Evolutionary conservation across 805 yeast genomes (phyloP).

Genomic region (Saccharomycopsis sp.): DNA sequence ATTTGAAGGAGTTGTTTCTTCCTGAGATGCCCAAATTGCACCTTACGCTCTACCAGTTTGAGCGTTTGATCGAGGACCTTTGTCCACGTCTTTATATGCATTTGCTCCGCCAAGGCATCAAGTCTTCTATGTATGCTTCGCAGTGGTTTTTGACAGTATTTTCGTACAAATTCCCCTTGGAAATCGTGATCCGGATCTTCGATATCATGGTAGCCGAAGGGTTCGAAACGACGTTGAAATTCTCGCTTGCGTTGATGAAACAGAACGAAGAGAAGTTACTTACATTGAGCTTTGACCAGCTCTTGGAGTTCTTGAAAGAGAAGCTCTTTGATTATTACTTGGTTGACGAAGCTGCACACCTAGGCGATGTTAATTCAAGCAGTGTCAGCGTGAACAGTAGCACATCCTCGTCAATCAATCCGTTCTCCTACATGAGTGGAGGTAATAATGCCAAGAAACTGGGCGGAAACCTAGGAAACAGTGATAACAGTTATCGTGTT

Average conservation of each 20-base stretch:
- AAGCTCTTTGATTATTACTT: constrained; percentile 68
- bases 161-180: constrained; percentile 90
- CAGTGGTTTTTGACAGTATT: constrained; percentile 97
- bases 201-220: constrained; percentile 92
- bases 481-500: constrained; percentile 44
- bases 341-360: constrained; percentile 28
- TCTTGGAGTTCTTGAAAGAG: constrained; percentile 73
- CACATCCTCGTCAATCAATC: constrained; percentile 13
- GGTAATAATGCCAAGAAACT: background rate
- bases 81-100: constrained; percentile 71
- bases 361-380: constrained; percentile 8
- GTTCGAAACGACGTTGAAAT: constrained; percentile 73
- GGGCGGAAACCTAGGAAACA: constrained; percentile 20
- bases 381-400: constrained; percentile 14
- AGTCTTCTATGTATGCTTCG: constrained; percentile 92
- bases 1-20: constrained; percentile 67
- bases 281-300: constrained; percentile 63
- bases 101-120: constrained; percentile 76
- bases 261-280: constrained; percentile 57
- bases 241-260: constrained; percentile 74
- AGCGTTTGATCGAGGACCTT: constrained; percentile 71
- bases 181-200: constrained; percentile 77
- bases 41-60: constrained; percentile 80
- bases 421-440: constrained; percentile 21
- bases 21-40: constrained; percentile 95